These are phyloP conservation scores for Hydnum rufescens DNA, from an alignment of 768 basidiomycete species.

Conservation along the genomic window DNA sequence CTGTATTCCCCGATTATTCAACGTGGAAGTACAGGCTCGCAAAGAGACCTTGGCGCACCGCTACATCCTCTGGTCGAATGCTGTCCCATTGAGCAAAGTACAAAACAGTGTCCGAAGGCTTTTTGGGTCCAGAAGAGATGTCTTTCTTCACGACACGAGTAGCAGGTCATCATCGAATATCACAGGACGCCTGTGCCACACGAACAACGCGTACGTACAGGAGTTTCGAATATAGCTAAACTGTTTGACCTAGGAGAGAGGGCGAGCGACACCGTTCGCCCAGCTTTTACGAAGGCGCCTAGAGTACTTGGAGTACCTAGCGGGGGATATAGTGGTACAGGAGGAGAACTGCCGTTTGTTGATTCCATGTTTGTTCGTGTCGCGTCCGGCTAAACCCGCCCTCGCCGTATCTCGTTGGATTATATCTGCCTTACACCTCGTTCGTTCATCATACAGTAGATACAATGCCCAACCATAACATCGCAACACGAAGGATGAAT, in stretches of 20 bases:
- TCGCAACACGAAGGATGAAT: too few species aligned
- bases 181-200: too few species aligned
- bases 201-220: neutral
- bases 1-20: conserved; percentile 1
- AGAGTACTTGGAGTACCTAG: neutral
- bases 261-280: neutral
- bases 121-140: neutral
- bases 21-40: neutral
- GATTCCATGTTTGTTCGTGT: too few species aligned
- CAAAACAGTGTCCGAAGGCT: neutral
- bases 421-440: too few species aligned
- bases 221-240: neutral
- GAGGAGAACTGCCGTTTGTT: too few species aligned
- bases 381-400: too few species aligned
- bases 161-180: too few species aligned
- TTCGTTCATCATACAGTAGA: too few species aligned
- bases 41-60: neutral
- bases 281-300: neutral
- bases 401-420: too few species aligned
- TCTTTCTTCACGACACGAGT: too few species aligned
- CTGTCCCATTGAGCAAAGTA: conserved; percentile 1
- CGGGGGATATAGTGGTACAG: neutral
- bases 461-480: too few species aligned
- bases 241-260: neutral
- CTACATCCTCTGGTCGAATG: neutral